Conservation (phyloP, 495 filamentous ascomycete genomes). For the Talaromyces liani region DNA sequence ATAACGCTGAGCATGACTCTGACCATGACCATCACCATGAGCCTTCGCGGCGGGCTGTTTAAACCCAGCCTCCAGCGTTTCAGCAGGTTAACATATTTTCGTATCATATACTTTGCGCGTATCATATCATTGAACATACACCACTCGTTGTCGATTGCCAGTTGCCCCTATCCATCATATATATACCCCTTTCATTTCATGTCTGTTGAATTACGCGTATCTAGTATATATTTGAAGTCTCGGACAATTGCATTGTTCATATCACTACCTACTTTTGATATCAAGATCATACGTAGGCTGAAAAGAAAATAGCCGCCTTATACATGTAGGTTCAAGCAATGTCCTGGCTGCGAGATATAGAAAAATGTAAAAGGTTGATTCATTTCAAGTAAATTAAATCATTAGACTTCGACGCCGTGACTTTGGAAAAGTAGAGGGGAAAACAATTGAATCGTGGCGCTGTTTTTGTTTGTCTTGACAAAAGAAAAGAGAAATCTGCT, state of each 20-base stretch:
- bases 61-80: background rate
- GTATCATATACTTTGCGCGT: background rate
- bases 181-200: background rate
- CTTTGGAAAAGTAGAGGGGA: background rate
- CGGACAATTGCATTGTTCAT: background rate
- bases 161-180: background rate
- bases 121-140: background rate
- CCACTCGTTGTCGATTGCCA: background rate
- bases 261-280: background rate
- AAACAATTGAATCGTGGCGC: background rate
- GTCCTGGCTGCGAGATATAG: background rate
- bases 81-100: background rate
- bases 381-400: background rate
- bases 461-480: background rate
- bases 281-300: background rate
- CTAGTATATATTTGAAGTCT: background rate
- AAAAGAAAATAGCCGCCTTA: background rate
- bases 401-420: background rate
- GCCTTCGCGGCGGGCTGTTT: background rate
- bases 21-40: background rate
- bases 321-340: background rate
- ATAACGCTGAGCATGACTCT: slow-evolving; percentile 13
- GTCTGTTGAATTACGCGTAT: background rate
- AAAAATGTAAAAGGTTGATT: background rate
- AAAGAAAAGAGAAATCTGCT: background rate